These are phyloP conservation scores for Manihot esculenta DNA, from an alignment of 441 rosid species.

Conservation along the genomic window DNA sequence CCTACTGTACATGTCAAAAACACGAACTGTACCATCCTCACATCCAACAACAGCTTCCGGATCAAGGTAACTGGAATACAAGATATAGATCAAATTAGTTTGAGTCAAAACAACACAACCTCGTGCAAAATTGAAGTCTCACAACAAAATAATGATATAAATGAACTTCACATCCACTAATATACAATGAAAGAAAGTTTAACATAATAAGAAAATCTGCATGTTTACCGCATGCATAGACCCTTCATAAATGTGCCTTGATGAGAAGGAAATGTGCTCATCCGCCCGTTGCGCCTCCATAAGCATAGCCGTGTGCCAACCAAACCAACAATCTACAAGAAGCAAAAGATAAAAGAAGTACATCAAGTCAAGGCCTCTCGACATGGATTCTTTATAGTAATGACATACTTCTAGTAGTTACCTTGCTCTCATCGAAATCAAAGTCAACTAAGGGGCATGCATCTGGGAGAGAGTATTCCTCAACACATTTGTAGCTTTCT, in stretches of 20 bases:
- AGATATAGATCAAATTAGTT: slow-evolving; percentile 17
- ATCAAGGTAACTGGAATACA: slow-evolving; percentile 58
- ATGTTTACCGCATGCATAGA: slow-evolving; percentile 74
- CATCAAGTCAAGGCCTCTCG: background rate
- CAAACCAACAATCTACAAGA: slow-evolving; percentile 73
- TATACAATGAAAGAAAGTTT: background rate
- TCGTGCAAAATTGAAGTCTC: background rate
- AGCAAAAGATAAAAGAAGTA: background rate
- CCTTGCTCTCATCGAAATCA: slow-evolving; percentile 96
- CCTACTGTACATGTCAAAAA: slow-evolving; percentile 88
- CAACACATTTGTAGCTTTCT: slow-evolving; percentile 57
- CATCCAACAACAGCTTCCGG: slow-evolving; percentile 95
- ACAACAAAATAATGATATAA: background rate
- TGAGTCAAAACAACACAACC: background rate
- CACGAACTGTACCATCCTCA: slow-evolving; percentile 82
- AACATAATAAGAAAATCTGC: slow-evolving; percentile 11
- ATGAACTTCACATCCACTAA: background rate
- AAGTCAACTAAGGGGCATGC: slow-evolving; percentile 61
- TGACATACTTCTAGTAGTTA: slow-evolving; percentile 28
- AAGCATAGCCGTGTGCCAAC: slow-evolving; percentile 70
- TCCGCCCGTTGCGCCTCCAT: slow-evolving; percentile 79
- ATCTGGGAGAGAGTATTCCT: slow-evolving; percentile 65
- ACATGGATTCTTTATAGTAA: background rate
- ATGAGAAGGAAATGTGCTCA: slow-evolving; percentile 66
- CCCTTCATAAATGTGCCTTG: slow-evolving; percentile 72